These are phyloP conservation scores for Abortiporus biennis DNA, from an alignment of 1,284 basidiomycete genomes.

Conservation along the genomic window DNA sequence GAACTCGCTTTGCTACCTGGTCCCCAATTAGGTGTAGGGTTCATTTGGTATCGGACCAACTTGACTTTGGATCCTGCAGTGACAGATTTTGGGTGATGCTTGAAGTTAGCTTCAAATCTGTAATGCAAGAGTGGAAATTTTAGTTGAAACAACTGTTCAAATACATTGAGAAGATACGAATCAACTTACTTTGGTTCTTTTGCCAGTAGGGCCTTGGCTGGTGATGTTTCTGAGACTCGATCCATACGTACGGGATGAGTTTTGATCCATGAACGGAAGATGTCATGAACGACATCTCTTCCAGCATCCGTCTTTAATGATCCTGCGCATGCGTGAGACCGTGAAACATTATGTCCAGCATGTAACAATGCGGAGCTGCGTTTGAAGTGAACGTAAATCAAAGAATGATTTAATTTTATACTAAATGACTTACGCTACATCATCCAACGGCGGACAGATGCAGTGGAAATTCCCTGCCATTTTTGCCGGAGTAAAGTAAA, in stretches of 20 bases:
- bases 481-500: slow-evolving; percentile 90
- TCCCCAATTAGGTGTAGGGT: slow-evolving; percentile 91
- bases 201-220: slow-evolving; percentile 55
- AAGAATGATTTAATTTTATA: neutral
- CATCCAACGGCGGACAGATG: slow-evolving; percentile 68
- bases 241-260: slow-evolving; percentile 79
- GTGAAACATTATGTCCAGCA: slow-evolving; percentile 78
- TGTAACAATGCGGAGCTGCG: slow-evolving; percentile 82
- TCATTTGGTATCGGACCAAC: slow-evolving; percentile 87
- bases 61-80: slow-evolving; percentile 60
- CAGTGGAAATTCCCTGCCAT: slow-evolving; percentile 83
- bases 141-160: neutral
- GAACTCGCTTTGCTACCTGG: slow-evolving; percentile 60
- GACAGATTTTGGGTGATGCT: slow-evolving; percentile 59
- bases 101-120: slow-evolving; percentile 71
- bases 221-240: slow-evolving; percentile 69
- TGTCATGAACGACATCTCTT: slow-evolving; percentile 70
- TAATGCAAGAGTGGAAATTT: neutral
- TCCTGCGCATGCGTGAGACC: slow-evolving; percentile 86
- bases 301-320: slow-evolving; percentile 90
- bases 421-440: slow-evolving; percentile 56
- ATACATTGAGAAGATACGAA: slow-evolving; percentile 1
- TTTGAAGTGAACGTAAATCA: neutral
- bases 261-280: slow-evolving; percentile 82
- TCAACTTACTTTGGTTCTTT: slow-evolving; percentile 59